Conservation (phyloP, 768 basidiomycete genomes). For the Boletus insuetus region DNA sequence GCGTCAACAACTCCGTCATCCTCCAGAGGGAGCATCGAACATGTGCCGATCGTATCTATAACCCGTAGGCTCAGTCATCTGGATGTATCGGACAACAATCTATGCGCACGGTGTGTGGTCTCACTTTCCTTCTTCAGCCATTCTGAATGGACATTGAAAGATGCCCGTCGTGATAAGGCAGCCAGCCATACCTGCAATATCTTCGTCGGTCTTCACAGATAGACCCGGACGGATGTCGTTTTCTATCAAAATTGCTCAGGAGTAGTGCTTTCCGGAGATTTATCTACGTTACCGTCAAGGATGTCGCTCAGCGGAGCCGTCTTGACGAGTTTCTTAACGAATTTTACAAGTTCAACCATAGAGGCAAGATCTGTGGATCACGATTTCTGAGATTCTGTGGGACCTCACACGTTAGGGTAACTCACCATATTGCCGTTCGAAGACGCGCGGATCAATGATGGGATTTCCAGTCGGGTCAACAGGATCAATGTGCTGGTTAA, state of each 20-base stretch:
- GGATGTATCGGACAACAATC: no score
- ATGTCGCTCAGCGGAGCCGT: background rate
- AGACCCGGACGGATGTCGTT: background rate
- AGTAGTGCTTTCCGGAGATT: background rate
- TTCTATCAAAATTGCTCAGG: background rate
- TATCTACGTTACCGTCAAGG: background rate
- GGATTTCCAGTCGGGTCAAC: background rate
- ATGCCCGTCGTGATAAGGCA: background rate
- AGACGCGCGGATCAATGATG: background rate
- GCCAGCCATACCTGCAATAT: background rate
- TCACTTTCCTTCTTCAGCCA: background rate
- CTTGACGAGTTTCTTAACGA: background rate
- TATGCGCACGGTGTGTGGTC: background rate
- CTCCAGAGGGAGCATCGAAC: conserved; percentile 1
- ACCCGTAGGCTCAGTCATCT: background rate
- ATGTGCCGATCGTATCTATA: conserved; percentile 1
- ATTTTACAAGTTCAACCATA: background rate
- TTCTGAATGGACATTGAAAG: background rate
- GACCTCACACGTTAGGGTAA: no score
- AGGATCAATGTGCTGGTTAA: background rate
- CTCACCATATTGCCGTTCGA: background rate
- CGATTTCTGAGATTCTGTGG: no score
- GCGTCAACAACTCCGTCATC: background rate
- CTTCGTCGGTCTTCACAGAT: background rate
- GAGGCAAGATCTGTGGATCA: background rate